Base-by-base conservation (phyloP, 768 basidiomycete species). In the Naganishia randhawae region DNA sequence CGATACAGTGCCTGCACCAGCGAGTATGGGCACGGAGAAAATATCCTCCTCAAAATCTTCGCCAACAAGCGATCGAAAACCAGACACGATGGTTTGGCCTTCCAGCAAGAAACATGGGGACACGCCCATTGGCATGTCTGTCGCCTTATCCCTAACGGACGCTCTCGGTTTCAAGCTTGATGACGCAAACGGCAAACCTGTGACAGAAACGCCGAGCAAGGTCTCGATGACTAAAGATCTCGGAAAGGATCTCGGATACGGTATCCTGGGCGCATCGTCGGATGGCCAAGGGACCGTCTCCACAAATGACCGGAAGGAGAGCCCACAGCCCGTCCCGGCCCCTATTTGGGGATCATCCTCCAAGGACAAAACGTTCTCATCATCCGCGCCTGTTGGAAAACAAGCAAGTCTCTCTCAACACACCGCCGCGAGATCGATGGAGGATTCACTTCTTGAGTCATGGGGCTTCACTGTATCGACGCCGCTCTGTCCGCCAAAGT, bases 381-480 rank as follows among this genome's bases (percentile, higher is more conserved):
- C 54, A 10, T 35, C 54, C 32, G 54, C 33, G 33, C 33, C 54
- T 10, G 33, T 55, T 5, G 33, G 54, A 11, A 55, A 55, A 37
- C 54, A 35, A 22, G 54, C 54, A 32, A 55, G 54, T 22, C 35
- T 55, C 22, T 22, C 31, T 13, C 51, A 53, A 53, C 51, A 53
- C 14, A 19, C 54, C 6, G 35, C 6, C 54, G 29, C 54, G 35
- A 35, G 54, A 48, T 48, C 54, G 31, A 55, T 35, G 33, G 54
- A 55, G 33, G 54, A 55, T 55, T 32, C 54, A 3, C 31, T 55
- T 32, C 33, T 55, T 8, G 54, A 55, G 19, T 55, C 54, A n/a
- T 55, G 54, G 54, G 54, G 54, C 3, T 55, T 55, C 54, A 55
- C 54, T 8, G 54, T 55, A 19, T 55, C 54, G 27, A 55, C 54